Base-by-base conservation (phyloP, 1,139 yeast genomes). In the Hemisphaericaspora subhashii region DNA sequence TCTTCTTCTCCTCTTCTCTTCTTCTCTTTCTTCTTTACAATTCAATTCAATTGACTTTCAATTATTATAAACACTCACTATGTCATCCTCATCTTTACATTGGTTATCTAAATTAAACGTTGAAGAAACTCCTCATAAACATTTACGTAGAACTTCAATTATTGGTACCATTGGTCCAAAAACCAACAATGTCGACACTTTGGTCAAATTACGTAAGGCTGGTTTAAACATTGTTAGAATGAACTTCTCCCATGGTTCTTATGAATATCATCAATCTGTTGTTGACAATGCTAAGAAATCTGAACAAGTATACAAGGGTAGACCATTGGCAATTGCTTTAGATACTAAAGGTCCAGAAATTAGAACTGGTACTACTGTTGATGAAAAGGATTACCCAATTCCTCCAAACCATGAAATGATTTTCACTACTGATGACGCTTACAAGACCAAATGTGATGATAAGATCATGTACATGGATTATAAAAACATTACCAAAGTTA, bases 341-440 rank as follows among this genome's bases (percentile, higher is more conserved):
- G 99, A 92, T 70, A 94, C 98, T 66, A 94, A 92, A 80, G 99
- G 99, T 54, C 98, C 99, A 51, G 98, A 94, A 75, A 92, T 92
- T 72, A 87, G 98, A 79, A 90, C 98, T 41, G 98, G 99, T 70
- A 82, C 88, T 66, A 94, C 98, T 54, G 64, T 72, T 45, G 86
- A 78, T 55, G 86, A 78, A 44, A 69, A 72, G 49, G 98, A 92
- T 64, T 87, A 67, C 70, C 86, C 96, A 58, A 85, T 94, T 58
- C 70, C 78, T 31, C 78, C 94, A 42, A 83, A 83, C 69, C 96
- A 89, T 66, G 90, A 86, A 66, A 86, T 92, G 95, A 81, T 73
- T 60, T 86, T 92, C 77, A 74, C 98, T 62, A 92, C 98, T 47
- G 95, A 92, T 66, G 94, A 83, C 38, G 74, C 78, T 53, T 92